Percentiles rank a stretch among this genome's conserved stretches.
Conservation (phyloP, 2,329 filamentous ascomycete genomes). For the Endoconidiophora laricicola region DNA sequence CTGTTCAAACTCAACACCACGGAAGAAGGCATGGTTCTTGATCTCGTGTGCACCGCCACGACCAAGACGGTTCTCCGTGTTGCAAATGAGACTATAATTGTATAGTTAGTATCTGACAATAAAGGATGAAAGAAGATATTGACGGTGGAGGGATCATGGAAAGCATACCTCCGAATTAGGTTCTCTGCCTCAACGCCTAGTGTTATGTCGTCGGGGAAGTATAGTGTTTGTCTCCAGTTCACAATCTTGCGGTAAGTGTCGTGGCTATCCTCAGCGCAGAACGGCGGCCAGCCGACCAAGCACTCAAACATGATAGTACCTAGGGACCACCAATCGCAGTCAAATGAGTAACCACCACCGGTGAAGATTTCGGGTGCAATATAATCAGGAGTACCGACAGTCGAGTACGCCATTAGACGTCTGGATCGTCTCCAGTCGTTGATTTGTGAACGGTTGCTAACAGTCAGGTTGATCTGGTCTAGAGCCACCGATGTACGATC, state of each 20-base stretch:
- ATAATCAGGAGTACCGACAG: constrained; percentile 89
- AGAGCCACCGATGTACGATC: constrained; percentile 89
- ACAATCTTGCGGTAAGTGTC: constrained; percentile 99
- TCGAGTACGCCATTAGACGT: constrained; percentile 77
- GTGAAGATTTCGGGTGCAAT: constrained; percentile 64
- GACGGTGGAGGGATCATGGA: neutral
- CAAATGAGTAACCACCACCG: constrained; percentile 55
- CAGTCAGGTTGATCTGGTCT: constrained; percentile 94
- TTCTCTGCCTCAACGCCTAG: constrained; percentile 79
- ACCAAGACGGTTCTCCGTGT: constrained; percentile 81
- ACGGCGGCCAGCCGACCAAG: constrained; percentile 67
- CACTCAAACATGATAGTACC: constrained; percentile 79
- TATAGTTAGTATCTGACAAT: constrained; percentile 12
- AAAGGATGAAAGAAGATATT: neutral
- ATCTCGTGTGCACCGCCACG: constrained; percentile 77
- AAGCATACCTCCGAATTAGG: constrained; percentile 67
- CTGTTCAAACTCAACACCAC: constrained; percentile 85
- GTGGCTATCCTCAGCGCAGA: constrained; percentile 88
- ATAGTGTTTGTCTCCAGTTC: constrained; percentile 88
- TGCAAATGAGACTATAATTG: constrained; percentile 63
- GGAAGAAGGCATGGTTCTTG: constrained; percentile 90
- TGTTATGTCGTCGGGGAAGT: constrained; percentile 91
- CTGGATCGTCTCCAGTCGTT: constrained; percentile 70
- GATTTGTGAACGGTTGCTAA: constrained; percentile 91
- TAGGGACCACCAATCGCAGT: constrained; percentile 72